phyloP scores from a whole-genome alignment of 192 early-diverging fungal species.

The Funneliformis mosseae region DNA sequence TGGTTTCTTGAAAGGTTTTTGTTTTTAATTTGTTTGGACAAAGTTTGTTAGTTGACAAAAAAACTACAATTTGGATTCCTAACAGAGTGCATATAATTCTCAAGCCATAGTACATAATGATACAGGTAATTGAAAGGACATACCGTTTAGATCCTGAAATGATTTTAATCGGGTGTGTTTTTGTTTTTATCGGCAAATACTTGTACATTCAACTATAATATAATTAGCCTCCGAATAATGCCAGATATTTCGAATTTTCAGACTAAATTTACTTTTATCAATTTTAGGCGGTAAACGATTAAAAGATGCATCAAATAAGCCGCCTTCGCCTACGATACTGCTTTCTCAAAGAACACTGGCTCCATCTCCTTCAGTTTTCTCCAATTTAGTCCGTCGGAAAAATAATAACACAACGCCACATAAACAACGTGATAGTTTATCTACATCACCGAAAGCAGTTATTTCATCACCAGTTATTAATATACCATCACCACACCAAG shows the following conservation, averaged over 20 bases:
- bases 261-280: background rate
- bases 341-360: background rate
- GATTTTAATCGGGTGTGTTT: background rate
- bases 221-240: too few relatives aligned
- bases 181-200: background rate
- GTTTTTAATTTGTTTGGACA: background rate
- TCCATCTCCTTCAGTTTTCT: conserved; percentile 27
- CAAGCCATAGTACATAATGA: conserved; percentile 9
- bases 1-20: conserved; percentile 25
- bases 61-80: conserved; percentile 25
- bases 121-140: conserved; percentile 25
- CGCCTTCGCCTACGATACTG: background rate
- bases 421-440: background rate
- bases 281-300: background rate
- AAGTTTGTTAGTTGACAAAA: conserved; percentile 30
- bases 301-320: background rate
- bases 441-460: background rate
- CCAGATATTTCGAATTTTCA: background rate
- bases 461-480: background rate
- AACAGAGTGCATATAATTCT: conserved; percentile 29
- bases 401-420: background rate
- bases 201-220: background rate
- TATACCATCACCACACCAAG: background rate
- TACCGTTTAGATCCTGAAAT: background rate
- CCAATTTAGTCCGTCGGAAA: conserved; percentile 25